phyloP scores from a whole-genome alignment of 768 basidiomycete species.

The Amanita pallidorosea region DNA sequence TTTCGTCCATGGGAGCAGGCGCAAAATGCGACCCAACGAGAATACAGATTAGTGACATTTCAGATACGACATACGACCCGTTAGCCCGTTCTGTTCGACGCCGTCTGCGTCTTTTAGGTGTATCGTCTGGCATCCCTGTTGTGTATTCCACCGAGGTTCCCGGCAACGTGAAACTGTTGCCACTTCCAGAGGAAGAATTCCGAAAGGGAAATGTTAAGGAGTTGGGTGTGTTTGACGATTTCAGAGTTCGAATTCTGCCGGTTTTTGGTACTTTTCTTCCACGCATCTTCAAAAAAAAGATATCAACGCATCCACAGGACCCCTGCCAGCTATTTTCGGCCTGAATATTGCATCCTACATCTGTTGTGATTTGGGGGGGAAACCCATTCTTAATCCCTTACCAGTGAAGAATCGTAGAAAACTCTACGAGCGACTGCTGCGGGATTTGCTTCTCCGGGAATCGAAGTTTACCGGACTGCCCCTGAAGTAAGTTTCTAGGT shows the following conservation, averaged over 20 bases:
- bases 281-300: neutral
- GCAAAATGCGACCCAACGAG: constrained; percentile 93
- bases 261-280: constrained; percentile 54
- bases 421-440: constrained; percentile 69
- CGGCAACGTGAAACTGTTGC: constrained; percentile 77
- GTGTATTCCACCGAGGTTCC: constrained; percentile 96
- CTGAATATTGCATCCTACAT: constrained; percentile 85
- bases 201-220: constrained; percentile 83
- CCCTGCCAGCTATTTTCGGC: constrained; percentile 85
- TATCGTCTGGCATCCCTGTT: constrained; percentile 64
- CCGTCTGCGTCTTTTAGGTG: constrained; percentile 54
- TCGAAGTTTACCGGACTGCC: constrained; percentile 48
- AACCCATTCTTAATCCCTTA: constrained; percentile 74
- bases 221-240: constrained; percentile 83
- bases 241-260: constrained; percentile 87
- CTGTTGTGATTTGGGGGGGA: constrained; percentile 74
- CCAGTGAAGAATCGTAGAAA: constrained; percentile 81
- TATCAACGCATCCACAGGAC: constrained; percentile 31
- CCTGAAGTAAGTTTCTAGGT: constrained; percentile 40
- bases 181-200: constrained; percentile 87
- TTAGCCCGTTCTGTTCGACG: constrained; percentile 85
- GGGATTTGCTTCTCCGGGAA: constrained; percentile 70
- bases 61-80: constrained; percentile 86
- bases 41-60: constrained; percentile 93
- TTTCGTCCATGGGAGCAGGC: constrained; percentile 95